Base-by-base conservation (phyloP, 768 basidiomycete species). In the Lentinus brumalis region DNA sequence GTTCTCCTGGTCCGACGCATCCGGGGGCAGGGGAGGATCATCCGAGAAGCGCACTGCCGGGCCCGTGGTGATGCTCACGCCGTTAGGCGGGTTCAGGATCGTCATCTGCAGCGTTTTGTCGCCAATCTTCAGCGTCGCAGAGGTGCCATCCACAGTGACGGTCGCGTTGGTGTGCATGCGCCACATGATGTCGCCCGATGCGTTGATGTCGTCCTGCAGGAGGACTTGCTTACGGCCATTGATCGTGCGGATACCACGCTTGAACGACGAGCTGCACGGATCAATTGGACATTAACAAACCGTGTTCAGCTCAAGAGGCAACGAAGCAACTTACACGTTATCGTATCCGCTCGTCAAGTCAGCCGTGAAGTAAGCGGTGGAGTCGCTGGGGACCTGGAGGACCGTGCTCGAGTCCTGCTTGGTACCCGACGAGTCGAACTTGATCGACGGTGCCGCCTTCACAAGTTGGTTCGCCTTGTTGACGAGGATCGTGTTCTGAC, bases 91-190 rank as follows among this genome's bases (percentile, higher is more conserved):
- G 66, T 85, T 86, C 61, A 92, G 70, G 38, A 97, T 83, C 32
- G 79, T 72, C 60, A 93, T 83, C 54, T 77, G 71, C 77, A 92
- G 75, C 41, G 83, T 88, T 73, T 92, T 75, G 30, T 83, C 86
- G 50, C 82, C 91, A 56, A 96, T 83, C 4, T 75, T 77, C 62
- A 99, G 77, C 6, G 88, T 93, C 0, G 94, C 96, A 1, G 87
- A 83, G 5, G 81, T 83, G 35, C 87, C 86, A 55, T 73, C 75
- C 55, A 75, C 69, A 54, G 72, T 66, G 42, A 94, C 74, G 3
- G 94, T 92, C 7, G 96, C 95, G 75, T 98, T 98, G 56, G 96
- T 97, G 75, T 98, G 95, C 81, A 92, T 91, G 49, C 94, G 86
- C 96, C 96, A 97, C 77, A 88, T 83, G 51, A 96, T 73, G 15